Percentiles rank a stretch among this genome's conserved stretches.
Evolutionary conservation across 352 stramenopile genomes (phyloP).

Genomic region (Blastocystis sp.): DNA sequence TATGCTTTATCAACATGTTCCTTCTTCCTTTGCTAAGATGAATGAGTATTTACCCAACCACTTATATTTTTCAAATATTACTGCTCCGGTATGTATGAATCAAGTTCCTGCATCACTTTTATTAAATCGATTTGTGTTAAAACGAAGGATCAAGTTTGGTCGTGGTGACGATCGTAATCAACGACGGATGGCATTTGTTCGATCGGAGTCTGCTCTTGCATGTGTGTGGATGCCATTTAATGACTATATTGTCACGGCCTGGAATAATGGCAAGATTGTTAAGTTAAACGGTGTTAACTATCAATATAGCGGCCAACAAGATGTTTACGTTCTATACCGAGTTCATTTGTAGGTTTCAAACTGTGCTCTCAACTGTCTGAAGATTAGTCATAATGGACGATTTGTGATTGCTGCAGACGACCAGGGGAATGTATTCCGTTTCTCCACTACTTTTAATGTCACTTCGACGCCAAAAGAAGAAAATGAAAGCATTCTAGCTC

Average conservation of each 20-base stretch:
- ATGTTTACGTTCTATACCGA: neutral
- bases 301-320: neutral
- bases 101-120: conserved; percentile 13
- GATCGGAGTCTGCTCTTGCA: neutral
- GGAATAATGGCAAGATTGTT: conserved; percentile 43
- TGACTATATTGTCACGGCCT: conserved; percentile 28
- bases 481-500: conserved; percentile 46
- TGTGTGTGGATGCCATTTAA: conserved; percentile 45
- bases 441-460: neutral
- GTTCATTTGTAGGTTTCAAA: conserved; percentile 30
- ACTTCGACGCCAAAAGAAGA: neutral
- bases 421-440: conserved; percentile 31
- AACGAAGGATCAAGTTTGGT: conserved; percentile 33
- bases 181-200: neutral
- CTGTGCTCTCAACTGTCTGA: conserved; percentile 40
- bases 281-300: conserved; percentile 56
- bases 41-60: conserved; percentile 58
- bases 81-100: conserved; percentile 34
- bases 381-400: conserved; percentile 27
- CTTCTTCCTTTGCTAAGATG: conserved; percentile 9
- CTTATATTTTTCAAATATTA: conserved; percentile 34
- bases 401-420: conserved; percentile 39
- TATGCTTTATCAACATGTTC: conserved; percentile 53
- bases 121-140: conserved; percentile 54
- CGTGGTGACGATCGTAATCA: neutral